Evolutionary conservation across 2,329 filamentous ascomycete species (phyloP).

Genomic region (Albophoma yamanashiensis): DNA sequence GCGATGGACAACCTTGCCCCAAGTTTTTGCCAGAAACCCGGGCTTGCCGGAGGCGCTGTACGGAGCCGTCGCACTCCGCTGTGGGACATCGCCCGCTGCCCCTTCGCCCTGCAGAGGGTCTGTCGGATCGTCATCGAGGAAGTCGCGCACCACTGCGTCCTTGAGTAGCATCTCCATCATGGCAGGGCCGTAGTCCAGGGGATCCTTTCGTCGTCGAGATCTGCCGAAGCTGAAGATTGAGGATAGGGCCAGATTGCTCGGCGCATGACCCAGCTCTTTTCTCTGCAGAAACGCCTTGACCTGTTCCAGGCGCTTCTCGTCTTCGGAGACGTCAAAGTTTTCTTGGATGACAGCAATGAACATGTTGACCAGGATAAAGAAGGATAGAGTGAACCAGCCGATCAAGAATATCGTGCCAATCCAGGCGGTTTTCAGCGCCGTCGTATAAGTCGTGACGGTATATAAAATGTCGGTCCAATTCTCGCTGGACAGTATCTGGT

Average conservation of each 20-base stretch:
- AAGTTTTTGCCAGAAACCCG: slow-evolving; percentile 48
- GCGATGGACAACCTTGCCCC: slow-evolving; percentile 46
- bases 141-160: slow-evolving; percentile 89
- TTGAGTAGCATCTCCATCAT: slow-evolving; percentile 95
- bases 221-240: slow-evolving; percentile 57
- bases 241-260: slow-evolving; percentile 66
- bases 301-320: slow-evolving; percentile 94
- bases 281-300: slow-evolving; percentile 90
- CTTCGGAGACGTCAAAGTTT: slow-evolving; percentile 97
- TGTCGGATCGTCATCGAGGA: slow-evolving; percentile 64
- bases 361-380: slow-evolving; percentile 97
- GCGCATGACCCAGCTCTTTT: slow-evolving; percentile 66
- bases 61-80: slow-evolving; percentile 20
- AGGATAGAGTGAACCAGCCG: slow-evolving; percentile 89
- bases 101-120: slow-evolving; percentile 17
- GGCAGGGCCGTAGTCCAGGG: slow-evolving; percentile 81
- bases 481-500: slow-evolving; percentile 90
- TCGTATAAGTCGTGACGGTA: slow-evolving; percentile 61
- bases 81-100: slow-evolving; percentile 19
- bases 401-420: slow-evolving; percentile 86
- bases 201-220: slow-evolving; percentile 57
- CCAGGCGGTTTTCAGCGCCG: slow-evolving; percentile 65
- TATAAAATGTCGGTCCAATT: slow-evolving; percentile 91
- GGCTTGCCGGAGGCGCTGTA: slow-evolving; percentile 37
- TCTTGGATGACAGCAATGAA: slow-evolving; percentile 99